phyloP scores from a whole-genome alignment of 768 basidiomycete species.

The Xerocomus spinulosus region DNA sequence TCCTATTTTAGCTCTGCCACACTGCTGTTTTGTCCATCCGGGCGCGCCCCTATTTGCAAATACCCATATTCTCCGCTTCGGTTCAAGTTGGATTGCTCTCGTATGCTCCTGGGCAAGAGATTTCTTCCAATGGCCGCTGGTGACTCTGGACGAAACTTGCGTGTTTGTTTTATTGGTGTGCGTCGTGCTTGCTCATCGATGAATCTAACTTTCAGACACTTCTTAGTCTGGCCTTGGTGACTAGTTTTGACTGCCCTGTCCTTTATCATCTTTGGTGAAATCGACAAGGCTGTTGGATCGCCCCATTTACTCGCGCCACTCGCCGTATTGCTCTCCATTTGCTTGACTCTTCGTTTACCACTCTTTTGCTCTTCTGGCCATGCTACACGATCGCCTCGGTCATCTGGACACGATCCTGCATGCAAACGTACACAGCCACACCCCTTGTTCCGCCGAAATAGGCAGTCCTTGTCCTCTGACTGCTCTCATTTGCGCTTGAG shows the following conservation, averaged over 20 bases:
- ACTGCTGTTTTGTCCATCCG: too few species aligned
- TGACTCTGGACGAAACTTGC: slow-evolving; percentile 64
- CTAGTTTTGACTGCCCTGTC: slow-evolving; percentile 45
- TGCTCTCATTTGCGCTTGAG: slow-evolving; percentile 61
- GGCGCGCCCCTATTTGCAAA: too few species aligned
- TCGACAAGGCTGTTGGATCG: slow-evolving; percentile 38
- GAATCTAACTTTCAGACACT: slow-evolving; percentile 37
- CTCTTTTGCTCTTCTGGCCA: slow-evolving; percentile 82
- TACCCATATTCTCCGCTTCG: too few species aligned
- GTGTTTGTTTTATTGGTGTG: slow-evolving; percentile 34
- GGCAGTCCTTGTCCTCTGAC: slow-evolving; percentile 39
- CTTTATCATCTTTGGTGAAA: slow-evolving; percentile 35
- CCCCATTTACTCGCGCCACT: slow-evolving; percentile 57
- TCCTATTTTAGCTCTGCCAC: too few species aligned
- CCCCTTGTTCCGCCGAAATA: slow-evolving; percentile 44
- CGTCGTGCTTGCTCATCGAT: not conserved
- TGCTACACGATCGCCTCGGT: slow-evolving; percentile 45
- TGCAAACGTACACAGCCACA: slow-evolving; percentile 29
- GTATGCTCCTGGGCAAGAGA: slow-evolving; percentile 23
- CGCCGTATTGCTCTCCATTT: slow-evolving; percentile 44
- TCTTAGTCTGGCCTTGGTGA: slow-evolving; percentile 42
- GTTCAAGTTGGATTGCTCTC: slow-evolving; percentile 34
- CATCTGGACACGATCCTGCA: slow-evolving; percentile 59
- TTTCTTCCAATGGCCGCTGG: slow-evolving; percentile 45
- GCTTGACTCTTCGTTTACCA: slow-evolving; percentile 66